These are phyloP conservation scores for Phaffia tasmanica DNA, from an alignment of 768 basidiomycete genomes.

Conservation along the genomic window DNA sequence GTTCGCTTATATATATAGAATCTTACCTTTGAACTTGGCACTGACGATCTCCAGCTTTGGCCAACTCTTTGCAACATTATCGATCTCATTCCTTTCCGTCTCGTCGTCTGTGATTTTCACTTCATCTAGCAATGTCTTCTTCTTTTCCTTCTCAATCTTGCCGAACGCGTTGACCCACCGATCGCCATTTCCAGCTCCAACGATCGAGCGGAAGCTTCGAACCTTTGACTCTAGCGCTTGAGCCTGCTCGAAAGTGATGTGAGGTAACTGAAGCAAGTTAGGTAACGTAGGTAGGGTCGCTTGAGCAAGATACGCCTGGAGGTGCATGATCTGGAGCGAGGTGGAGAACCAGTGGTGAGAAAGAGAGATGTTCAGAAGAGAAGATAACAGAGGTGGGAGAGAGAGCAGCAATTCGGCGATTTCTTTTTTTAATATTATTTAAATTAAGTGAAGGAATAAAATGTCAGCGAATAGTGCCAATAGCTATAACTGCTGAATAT, in stretches of 20 bases:
- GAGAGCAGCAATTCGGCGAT: slow-evolving; percentile 61
- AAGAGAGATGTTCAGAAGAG: slow-evolving; percentile 67
- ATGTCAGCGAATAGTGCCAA: background rate
- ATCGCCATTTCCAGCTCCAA: slow-evolving; percentile 43
- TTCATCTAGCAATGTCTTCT: slow-evolving; percentile 5
- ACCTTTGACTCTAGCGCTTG: slow-evolving; percentile 30
- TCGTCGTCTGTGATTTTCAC: slow-evolving; percentile 44
- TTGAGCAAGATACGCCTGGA: slow-evolving; percentile 74
- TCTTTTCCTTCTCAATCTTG: slow-evolving; percentile 3
- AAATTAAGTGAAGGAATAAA: no score
- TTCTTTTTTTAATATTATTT: slow-evolving; percentile 43
- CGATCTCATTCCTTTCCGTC: slow-evolving; percentile 44
- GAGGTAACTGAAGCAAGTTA: slow-evolving; percentile 65
- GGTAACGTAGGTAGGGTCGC: slow-evolving; percentile 46
- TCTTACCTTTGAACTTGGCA: slow-evolving; percentile 70
- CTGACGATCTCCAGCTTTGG: slow-evolving; percentile 66
- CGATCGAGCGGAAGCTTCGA: slow-evolving; percentile 8
- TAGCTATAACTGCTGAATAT: background rate
- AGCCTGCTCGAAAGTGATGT: slow-evolving; percentile 44
- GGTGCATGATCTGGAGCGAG: slow-evolving; percentile 62
- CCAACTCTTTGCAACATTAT: slow-evolving; percentile 53
- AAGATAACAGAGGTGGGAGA: slow-evolving; percentile 60
- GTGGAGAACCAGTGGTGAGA: slow-evolving; percentile 82
- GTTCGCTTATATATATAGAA: background rate
- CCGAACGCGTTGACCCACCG: slow-evolving; percentile 38